Conservation (phyloP, 257 asterid species). For the Phtheirospermum japonicum region DNA sequence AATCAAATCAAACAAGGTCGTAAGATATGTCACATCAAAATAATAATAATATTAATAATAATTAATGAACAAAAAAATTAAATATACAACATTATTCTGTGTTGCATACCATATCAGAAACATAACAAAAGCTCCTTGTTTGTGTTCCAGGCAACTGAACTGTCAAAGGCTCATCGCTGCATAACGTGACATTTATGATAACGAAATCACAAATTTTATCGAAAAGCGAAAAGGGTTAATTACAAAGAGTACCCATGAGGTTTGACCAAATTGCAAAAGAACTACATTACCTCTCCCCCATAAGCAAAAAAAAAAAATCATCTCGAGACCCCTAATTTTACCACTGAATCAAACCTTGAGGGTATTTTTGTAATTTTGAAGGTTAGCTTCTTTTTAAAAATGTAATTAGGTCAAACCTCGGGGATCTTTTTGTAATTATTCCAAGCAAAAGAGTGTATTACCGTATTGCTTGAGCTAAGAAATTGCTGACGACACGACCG, state of each 20-base stretch:
- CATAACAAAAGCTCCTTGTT: constrained; percentile 94
- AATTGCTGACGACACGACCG: constrained; percentile 98
- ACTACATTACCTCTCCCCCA: no score
- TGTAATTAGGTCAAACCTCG: no score
- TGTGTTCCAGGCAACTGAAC: constrained; percentile 98
- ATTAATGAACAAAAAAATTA: neutral
- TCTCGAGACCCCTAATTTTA: no score
- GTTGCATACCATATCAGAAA: constrained; percentile 78
- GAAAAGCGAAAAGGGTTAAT: neutral
- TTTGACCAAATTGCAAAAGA: no score
- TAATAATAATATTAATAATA: neutral
- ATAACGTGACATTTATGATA: constrained; percentile 22
- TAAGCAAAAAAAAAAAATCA: no score
- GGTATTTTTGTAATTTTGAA: no score
- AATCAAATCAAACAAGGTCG: constrained; percentile 9
- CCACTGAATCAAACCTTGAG: no score
- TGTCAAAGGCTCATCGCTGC: constrained; percentile 88
- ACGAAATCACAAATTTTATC: constrained; percentile 3
- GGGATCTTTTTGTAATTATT: no score
- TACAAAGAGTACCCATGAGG: no score
- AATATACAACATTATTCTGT: no score
- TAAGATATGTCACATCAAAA: neutral
- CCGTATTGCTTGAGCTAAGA: constrained; percentile 98
- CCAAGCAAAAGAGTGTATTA: constrained; percentile 25
- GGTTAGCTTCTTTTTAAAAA: no score